These are phyloP conservation scores for Candida patagonica DNA, from an alignment of 805 yeast species.

Conservation along the genomic window DNA sequence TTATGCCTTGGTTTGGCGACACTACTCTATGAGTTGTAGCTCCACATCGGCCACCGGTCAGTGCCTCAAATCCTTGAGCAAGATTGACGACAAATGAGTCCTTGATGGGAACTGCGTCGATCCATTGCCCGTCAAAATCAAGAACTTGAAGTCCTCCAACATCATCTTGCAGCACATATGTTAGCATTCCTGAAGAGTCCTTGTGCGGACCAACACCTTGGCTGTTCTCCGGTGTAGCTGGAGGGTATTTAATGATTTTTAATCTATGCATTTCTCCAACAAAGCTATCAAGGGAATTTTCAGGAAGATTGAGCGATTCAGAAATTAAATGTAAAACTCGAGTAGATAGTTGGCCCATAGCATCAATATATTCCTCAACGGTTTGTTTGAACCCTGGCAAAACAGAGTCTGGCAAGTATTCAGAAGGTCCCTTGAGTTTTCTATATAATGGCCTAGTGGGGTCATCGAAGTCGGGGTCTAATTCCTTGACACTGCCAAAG, in stretches of 20 bases:
- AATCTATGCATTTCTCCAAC: constrained; percentile 45
- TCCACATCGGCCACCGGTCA: constrained; percentile 48
- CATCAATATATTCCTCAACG: constrained; percentile 35
- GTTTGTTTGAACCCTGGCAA: constrained; percentile 38
- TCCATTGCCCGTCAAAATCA: constrained; percentile 48
- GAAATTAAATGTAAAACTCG: constrained; percentile 39
- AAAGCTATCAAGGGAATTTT: constrained; percentile 37
- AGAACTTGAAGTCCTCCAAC: constrained; percentile 47
- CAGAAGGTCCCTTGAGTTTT: constrained; percentile 49
- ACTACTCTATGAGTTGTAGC: constrained; percentile 51
- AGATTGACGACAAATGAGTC: constrained; percentile 46
- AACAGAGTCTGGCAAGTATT: constrained; percentile 38
- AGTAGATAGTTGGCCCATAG: constrained; percentile 37
- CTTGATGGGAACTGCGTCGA: constrained; percentile 42
- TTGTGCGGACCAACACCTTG: constrained; percentile 62
- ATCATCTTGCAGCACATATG: constrained; percentile 51
- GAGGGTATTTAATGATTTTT: constrained; percentile 53
- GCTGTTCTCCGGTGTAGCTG: constrained; percentile 19
- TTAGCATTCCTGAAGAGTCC: constrained; percentile 49
- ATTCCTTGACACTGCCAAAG: constrained; percentile 38
- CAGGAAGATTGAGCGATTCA: constrained; percentile 44
- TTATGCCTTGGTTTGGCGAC: constrained; percentile 31
- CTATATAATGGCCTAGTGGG: constrained; percentile 27
- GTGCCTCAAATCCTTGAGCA: constrained; percentile 54
- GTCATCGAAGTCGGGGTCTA: constrained; percentile 30